Conservation (phyloP, 192 early-diverging fungal genomes). For the Coemansia sp. region DNA sequence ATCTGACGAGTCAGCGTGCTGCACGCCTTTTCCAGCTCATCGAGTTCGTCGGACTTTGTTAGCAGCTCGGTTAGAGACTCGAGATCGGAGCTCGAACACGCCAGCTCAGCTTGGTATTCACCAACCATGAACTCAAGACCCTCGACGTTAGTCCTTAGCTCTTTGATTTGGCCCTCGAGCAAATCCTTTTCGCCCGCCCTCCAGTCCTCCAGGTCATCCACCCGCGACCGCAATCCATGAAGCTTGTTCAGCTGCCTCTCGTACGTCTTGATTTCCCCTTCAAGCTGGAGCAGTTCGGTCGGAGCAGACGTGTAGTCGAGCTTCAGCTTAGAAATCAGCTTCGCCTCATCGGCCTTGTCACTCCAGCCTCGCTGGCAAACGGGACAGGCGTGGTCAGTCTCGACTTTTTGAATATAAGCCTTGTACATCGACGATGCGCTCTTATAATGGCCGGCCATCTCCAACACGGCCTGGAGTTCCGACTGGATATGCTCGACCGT, state of each 20-base stretch:
- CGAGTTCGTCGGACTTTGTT: conserved; percentile 32
- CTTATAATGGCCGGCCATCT: conserved; percentile 44
- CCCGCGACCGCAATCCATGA: conserved; percentile 25
- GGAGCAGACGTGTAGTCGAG: conserved; percentile 53
- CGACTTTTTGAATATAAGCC: conserved; percentile 68
- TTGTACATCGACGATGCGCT: conserved; percentile 68
- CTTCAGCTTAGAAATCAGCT: conserved; percentile 43
- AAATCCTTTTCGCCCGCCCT: conserved; percentile 22
- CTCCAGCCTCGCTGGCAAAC: conserved; percentile 81
- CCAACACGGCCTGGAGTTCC: conserved; percentile 59
- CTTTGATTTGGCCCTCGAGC: conserved; percentile 55
- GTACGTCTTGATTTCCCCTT: conserved; percentile 29
- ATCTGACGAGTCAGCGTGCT: conserved; percentile 56
- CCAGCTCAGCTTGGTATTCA: conserved; percentile 27
- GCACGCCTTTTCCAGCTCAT: conserved; percentile 45
- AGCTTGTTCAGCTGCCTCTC: conserved; percentile 36
- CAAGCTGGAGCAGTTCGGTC: conserved; percentile 40
- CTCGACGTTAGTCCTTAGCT: conserved; percentile 47
- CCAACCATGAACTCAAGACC: conserved; percentile 19
- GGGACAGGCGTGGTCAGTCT: conserved; percentile 74
- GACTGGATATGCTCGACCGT: conserved; percentile 38
- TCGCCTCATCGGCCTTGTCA: conserved; percentile 51
- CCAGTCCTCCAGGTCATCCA: conserved; percentile 50
- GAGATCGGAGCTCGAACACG: conserved; percentile 22
- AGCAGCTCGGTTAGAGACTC: conserved; percentile 4